Conservation (phyloP, 495 filamentous ascomycete genomes). For the Aspergillus cavernicola region DNA sequence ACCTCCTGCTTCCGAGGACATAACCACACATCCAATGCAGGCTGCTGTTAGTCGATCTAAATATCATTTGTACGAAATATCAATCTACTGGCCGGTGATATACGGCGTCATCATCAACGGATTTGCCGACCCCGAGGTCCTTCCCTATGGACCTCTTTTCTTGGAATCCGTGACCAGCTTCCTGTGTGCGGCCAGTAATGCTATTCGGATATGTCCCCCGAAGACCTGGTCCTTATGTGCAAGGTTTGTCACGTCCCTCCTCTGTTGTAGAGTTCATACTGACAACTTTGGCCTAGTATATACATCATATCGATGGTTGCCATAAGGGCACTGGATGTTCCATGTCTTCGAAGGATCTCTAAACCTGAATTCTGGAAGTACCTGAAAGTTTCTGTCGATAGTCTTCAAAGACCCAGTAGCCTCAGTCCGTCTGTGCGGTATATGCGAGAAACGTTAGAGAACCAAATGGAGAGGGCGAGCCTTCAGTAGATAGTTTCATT, state of each 20-base stretch:
- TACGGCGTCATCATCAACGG: slow-evolving; percentile 25
- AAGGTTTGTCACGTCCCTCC: too few species aligned
- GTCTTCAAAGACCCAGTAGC: not conserved
- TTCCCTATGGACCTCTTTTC: slow-evolving; percentile 7
- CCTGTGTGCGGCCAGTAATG: not conserved
- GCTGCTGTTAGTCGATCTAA: not conserved
- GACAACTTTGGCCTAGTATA: not conserved
- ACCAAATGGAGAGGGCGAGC: not conserved
- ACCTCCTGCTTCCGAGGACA: not conserved
- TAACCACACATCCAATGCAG: not conserved
- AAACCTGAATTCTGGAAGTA: not conserved
- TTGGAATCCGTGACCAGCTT: slow-evolving; percentile 6
- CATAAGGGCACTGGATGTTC: not conserved
- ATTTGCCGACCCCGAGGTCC: slow-evolving; percentile 16
- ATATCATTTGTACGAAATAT: not conserved
- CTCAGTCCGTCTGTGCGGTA: slow-evolving; percentile 1
- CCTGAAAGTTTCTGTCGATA: not conserved
- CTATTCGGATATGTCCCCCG: not conserved
- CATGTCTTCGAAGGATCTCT: not conserved
- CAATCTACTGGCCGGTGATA: slow-evolving; percentile 7
- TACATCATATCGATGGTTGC: slow-evolving; percentile 1
- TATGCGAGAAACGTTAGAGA: not conserved
- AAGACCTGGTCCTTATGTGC: slow-evolving; percentile 4
- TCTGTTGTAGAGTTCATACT: not conserved
- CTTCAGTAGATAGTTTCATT: too few species aligned